A percentile compares a stretch with the other conserved stretches of the same genome.
phyloP scores from a whole-genome alignment of 768 basidiomycete species.

The Rhodotorula toruloides region DNA sequence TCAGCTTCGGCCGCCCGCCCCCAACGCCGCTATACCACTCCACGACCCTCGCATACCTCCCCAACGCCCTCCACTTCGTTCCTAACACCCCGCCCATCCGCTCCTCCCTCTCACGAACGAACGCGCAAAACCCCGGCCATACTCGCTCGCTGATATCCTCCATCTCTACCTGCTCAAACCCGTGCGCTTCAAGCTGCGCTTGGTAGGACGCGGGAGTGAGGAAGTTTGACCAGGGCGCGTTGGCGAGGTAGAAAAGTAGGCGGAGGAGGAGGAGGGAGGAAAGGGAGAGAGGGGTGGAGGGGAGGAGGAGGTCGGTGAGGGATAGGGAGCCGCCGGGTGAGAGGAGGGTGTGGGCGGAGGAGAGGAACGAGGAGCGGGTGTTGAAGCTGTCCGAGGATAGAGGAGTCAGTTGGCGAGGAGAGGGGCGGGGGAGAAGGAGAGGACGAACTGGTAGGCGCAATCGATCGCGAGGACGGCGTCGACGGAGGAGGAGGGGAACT shows the following conservation, averaged over 20 bases:
- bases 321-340: neutral
- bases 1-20: slow-evolving; percentile 1
- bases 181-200: neutral
- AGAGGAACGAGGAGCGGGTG: slow-evolving; percentile 9
- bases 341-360: neutral
- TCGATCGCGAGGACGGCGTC: slow-evolving; percentile 23
- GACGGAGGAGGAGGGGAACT: neutral
- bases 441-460: slow-evolving; percentile 25
- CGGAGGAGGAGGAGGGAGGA: slow-evolving; percentile 12
- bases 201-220: neutral
- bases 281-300: neutral
- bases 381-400: slow-evolving; percentile 8
- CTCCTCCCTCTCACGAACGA: slow-evolving; percentile 1
- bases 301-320: slow-evolving; percentile 24
- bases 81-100: neutral
- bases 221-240: slow-evolving; percentile 16
- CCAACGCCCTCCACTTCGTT: slow-evolving; percentile 2
- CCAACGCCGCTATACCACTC: slow-evolving; percentile 17
- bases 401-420: neutral
- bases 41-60: slow-evolving; percentile 18
- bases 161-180: slow-evolving; percentile 15
- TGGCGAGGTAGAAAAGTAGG: slow-evolving; percentile 17
- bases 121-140: slow-evolving; percentile 21
- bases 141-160: slow-evolving; percentile 4
- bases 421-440: neutral